phyloP scores from a whole-genome alignment of 495 filamentous ascomycete genomes.

The Aspergillus conjunctus region DNA sequence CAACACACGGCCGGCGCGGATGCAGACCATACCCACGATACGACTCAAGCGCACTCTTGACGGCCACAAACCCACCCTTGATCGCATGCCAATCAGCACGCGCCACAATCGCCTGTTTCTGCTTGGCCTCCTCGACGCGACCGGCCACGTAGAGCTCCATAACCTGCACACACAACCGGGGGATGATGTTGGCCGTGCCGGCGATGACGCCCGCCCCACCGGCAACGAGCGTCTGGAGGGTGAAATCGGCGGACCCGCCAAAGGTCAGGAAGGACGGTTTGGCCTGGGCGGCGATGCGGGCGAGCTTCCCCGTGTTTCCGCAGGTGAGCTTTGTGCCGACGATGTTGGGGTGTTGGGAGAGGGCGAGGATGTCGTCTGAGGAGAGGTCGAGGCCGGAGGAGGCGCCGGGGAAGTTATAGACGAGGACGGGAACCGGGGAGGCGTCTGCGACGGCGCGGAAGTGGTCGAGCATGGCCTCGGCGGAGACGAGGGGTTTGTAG shows the following conservation, averaged over 20 bases:
- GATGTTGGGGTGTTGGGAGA: slow-evolving; percentile 82
- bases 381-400: slow-evolving; percentile 79
- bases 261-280: slow-evolving; percentile 73
- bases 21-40: slow-evolving; percentile 79
- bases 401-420: slow-evolving; percentile 92
- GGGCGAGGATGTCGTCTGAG: slow-evolving; percentile 74
- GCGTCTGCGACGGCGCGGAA: slow-evolving; percentile 77
- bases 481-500: slow-evolving; percentile 66
- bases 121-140: slow-evolving; percentile 70
- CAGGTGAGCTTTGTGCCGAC: slow-evolving; percentile 91
- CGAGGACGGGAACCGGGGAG: slow-evolving; percentile 83
- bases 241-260: slow-evolving; percentile 90
- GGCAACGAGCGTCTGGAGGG: slow-evolving; percentile 77
- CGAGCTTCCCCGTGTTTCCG: slow-evolving; percentile 91
- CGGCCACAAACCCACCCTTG: slow-evolving; percentile 81
- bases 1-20: slow-evolving; percentile 75
- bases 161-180: slow-evolving; percentile 70
- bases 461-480: slow-evolving; percentile 64
- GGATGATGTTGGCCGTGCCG: slow-evolving; percentile 82
- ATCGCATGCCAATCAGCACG: slow-evolving; percentile 87
- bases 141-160: slow-evolving; percentile 72
- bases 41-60: slow-evolving; percentile 75
- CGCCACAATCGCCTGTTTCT: slow-evolving; percentile 77
- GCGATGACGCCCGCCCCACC: slow-evolving; percentile 86
- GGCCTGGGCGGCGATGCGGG: slow-evolving; percentile 69